Percentiles rank a stretch among this genome's conserved stretches.
These are phyloP conservation scores for Microascus cirrosus DNA, from an alignment of 2,329 filamentous ascomycete species.

Conservation along the genomic window DNA sequence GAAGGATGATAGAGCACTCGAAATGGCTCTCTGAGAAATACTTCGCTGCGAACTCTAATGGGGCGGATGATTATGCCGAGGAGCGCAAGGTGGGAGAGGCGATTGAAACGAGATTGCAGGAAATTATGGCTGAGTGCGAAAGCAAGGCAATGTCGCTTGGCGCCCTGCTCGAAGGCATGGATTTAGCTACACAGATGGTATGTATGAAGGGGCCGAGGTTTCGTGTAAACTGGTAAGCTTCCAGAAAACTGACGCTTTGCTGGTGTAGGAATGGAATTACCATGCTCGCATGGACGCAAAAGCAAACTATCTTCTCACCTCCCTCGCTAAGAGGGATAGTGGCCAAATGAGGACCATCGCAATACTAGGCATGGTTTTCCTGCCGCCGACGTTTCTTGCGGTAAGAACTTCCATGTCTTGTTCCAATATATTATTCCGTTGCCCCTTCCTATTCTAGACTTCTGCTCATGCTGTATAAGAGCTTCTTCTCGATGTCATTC, in stretches of 20 bases:
- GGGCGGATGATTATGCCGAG: not conserved
- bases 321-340: conserved; percentile 8
- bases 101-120: conserved; percentile 7
- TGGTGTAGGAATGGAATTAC: not conserved
- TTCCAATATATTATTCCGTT: not conserved
- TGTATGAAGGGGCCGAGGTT: not conserved
- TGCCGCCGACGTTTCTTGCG: conserved; percentile 16
- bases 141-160: conserved; percentile 9
- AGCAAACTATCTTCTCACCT: conserved; percentile 8
- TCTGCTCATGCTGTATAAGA: not conserved
- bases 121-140: conserved; percentile 10
- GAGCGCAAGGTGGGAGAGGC: conserved; percentile 3
- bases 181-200: conserved; percentile 9
- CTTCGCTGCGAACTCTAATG: not conserved
- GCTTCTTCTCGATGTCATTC: not conserved
- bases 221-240: too few relatives aligned
- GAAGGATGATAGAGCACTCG: conserved; percentile 11
- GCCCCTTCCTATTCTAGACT: not conserved
- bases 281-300: conserved; percentile 7
- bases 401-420: conserved; percentile 5
- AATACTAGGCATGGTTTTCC: conserved; percentile 13
- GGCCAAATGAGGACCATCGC: conserved; percentile 10
- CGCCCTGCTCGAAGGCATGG: conserved; percentile 9
- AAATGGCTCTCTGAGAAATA: not conserved
- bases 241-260: not conserved